Evolutionary conservation across 202 grass and related monocot genomes (phyloP).

Genomic region (Tripidium arundinaceum): DNA sequence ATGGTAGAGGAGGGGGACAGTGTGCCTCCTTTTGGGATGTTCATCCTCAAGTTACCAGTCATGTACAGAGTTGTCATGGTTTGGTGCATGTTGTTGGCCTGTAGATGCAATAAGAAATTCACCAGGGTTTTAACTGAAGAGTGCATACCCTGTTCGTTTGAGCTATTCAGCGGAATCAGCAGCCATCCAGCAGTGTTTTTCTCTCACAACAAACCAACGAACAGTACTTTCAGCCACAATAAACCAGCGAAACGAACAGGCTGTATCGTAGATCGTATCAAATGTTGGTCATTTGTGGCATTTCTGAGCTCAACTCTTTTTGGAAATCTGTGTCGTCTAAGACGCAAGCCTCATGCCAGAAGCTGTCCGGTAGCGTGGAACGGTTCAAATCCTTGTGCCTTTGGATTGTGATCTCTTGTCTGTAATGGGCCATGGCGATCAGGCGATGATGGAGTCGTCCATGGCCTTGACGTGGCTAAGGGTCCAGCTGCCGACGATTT

Average conservation of each 20-base stretch:
- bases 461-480: slow-evolving; percentile 5
- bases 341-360: neutral
- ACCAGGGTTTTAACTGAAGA: neutral
- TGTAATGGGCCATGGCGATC: neutral
- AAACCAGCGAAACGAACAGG: no score
- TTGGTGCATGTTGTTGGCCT: neutral
- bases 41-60: neutral
- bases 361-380: neutral
- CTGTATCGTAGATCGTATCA: neutral
- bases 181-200: no score
- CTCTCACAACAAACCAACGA: no score
- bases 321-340: neutral
- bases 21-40: neutral
- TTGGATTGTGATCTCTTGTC: neutral
- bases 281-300: no score
- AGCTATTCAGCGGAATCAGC: no score
- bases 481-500: neutral
- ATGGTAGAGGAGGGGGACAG: neutral
- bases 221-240: no score
- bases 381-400: neutral
- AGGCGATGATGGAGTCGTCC: no score
- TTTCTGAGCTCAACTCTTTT: neutral
- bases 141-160: no score
- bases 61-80: slow-evolving; percentile 20
- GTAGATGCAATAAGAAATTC: neutral